Conservation (phyloP, 192 early-diverging fungal genomes). For the Umbelopsis vinacea region DNA sequence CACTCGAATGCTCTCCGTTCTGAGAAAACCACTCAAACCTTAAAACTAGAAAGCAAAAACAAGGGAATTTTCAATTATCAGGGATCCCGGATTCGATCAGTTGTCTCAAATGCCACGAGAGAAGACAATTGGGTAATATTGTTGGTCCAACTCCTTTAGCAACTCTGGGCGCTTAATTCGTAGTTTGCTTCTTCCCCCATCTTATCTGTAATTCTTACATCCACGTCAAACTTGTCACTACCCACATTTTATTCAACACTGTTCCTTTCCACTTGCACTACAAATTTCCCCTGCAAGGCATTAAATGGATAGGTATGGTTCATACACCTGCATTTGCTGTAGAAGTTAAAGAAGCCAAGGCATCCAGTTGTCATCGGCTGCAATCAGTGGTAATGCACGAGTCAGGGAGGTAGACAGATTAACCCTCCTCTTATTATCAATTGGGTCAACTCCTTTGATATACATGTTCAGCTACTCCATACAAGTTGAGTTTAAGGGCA, state of each 20-base stretch:
- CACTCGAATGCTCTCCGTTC: background rate
- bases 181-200: too few relatives aligned
- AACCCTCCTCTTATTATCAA: background rate
- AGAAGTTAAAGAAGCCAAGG: too few relatives aligned
- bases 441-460: background rate
- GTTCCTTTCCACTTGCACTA: background rate
- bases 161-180: too few relatives aligned
- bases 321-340: background rate
- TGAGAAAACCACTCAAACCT: background rate
- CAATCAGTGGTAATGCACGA: too few relatives aligned
- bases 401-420: too few relatives aligned
- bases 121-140: slow-evolving; percentile 2
- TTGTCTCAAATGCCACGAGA: background rate
- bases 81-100: background rate
- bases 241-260: too few relatives aligned
- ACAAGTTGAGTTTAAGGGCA: background rate
- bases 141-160: background rate
- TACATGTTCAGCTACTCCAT: slow-evolving; percentile 1
- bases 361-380: too few relatives aligned
- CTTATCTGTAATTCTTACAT: too few relatives aligned
- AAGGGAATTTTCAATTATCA: background rate
- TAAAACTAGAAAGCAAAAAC: background rate
- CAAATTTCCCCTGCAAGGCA: background rate
- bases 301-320: background rate
- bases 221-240: too few relatives aligned